These are phyloP conservation scores for Pyrenophora tritici-repentis DNA, from an alignment of 2,329 filamentous ascomycete genomes.

Conservation along the genomic window DNA sequence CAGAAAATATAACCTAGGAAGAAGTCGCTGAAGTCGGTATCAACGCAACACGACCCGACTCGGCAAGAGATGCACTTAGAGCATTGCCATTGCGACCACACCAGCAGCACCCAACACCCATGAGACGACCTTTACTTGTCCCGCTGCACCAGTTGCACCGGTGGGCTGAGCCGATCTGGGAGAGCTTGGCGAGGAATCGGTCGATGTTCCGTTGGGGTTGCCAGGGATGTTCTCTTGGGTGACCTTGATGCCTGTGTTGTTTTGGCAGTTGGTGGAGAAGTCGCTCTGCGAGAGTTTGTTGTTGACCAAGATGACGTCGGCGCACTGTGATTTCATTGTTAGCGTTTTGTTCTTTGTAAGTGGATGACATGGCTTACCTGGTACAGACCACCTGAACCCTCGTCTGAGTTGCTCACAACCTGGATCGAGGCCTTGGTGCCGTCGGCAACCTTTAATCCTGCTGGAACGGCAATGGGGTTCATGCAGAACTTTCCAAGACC, in stretches of 20 bases:
- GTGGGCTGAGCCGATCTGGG: conserved; percentile 21
- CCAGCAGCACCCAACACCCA: conserved; percentile 46
- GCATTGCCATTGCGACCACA: conserved; percentile 35
- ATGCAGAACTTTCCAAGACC: conserved; percentile 70
- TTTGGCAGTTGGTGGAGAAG: conserved; percentile 59
- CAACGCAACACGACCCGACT: background rate
- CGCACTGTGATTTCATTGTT: conserved; percentile 58
- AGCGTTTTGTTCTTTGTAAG: background rate
- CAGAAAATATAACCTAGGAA: background rate
- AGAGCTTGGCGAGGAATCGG: conserved; percentile 22
- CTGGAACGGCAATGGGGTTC: conserved; percentile 61
- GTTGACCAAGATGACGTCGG: conserved; percentile 70
- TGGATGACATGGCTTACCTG: conserved; percentile 51
- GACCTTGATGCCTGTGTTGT: conserved; percentile 61
- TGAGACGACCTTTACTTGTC: conserved; percentile 37
- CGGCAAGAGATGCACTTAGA: conserved; percentile 19
- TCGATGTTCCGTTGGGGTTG: conserved; percentile 54
- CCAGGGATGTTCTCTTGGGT: conserved; percentile 46
- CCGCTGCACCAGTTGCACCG: conserved; percentile 29
- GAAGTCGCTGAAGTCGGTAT: background rate
- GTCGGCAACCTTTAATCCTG: conserved; percentile 57
- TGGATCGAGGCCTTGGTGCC: conserved; percentile 70
- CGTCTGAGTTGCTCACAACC: conserved; percentile 67
- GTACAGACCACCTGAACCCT: conserved; percentile 64
- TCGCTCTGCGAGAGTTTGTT: conserved; percentile 54